These are phyloP conservation scores for Populus simonii DNA, from an alignment of 345 rosid species.

Conservation along the genomic window DNA sequence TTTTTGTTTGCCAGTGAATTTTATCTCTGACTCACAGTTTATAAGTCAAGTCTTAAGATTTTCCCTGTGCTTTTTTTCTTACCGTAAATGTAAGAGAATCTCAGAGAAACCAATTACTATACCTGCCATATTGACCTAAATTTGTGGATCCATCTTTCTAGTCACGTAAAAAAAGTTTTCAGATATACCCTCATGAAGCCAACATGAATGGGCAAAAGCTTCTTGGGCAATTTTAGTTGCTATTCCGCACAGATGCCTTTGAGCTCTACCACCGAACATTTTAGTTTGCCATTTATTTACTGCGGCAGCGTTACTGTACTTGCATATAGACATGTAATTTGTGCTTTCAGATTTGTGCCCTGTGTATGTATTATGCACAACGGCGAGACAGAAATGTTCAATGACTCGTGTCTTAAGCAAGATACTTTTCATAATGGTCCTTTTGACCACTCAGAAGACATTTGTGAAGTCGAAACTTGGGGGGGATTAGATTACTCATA, in stretches of 20 bases:
- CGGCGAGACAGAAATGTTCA: too few species aligned
- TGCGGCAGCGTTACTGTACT: too few species aligned
- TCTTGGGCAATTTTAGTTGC: background rate
- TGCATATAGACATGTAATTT: too few species aligned
- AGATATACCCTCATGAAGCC: background rate
- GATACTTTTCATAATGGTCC: too few species aligned
- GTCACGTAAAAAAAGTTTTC: too few species aligned
- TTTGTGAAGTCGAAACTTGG: background rate
- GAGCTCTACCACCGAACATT: too few species aligned
- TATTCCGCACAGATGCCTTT: too few species aligned
- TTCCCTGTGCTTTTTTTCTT: background rate
- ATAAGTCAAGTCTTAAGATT: background rate
- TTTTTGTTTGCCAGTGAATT: background rate
- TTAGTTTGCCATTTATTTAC: too few species aligned
- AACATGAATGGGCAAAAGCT: background rate
- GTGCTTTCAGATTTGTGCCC: too few species aligned
- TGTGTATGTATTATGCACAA: too few species aligned
- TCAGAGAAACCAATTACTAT: background rate
- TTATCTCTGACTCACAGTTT: background rate
- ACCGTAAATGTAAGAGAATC: background rate
- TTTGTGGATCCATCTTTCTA: background rate
- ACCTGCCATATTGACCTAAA: background rate
- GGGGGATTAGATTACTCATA: background rate
- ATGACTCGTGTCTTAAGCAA: too few species aligned
- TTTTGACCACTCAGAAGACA: background rate